phyloP scores from a whole-genome alignment of 1,139 yeast genomes.

The Scheffersomyces lignicola region DNA sequence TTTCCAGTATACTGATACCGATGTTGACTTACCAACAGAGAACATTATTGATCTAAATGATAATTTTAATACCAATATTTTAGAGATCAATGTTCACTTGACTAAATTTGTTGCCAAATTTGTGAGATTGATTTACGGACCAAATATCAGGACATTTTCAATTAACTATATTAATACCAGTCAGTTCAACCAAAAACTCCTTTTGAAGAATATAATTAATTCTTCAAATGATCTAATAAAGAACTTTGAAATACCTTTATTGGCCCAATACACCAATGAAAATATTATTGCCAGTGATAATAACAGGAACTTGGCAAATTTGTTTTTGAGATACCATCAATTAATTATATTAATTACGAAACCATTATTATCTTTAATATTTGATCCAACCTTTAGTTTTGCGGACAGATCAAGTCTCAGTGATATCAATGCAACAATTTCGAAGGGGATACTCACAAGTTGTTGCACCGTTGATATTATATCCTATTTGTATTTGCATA shows the following conservation, averaged over 20 bases:
- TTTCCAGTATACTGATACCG: conserved; percentile 50
- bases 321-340: conserved; percentile 49
- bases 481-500: conserved; percentile 31
- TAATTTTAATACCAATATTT: conserved; percentile 28
- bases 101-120: conserved; percentile 38
- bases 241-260: conserved; percentile 33
- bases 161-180: conserved; percentile 42
- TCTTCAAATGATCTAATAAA: conserved; percentile 29
- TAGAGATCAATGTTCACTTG: conserved; percentile 42
- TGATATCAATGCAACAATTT: conserved; percentile 34
- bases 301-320: conserved; percentile 35
- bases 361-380: conserved; percentile 45
- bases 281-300: conserved; percentile 19
- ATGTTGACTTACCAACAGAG: conserved; percentile 46
- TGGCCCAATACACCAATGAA: conserved; percentile 22
- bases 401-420: conserved; percentile 11
- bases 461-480: conserved; percentile 41
- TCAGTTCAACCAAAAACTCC: conserved; percentile 36
- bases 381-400: conserved; percentile 29
- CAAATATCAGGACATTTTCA: conserved; percentile 37
- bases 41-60: conserved; percentile 31
- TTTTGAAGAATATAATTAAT: conserved; percentile 30
- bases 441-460: conserved; percentile 41
- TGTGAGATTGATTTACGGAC: conserved; percentile 35
- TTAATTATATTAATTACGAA: conserved; percentile 44